Percentiles rank a stretch among this genome's conserved stretches.
These are phyloP conservation scores for Rhodomyrtus psidioides DNA, from an alignment of 441 rosid genomes.

Conservation along the genomic window DNA sequence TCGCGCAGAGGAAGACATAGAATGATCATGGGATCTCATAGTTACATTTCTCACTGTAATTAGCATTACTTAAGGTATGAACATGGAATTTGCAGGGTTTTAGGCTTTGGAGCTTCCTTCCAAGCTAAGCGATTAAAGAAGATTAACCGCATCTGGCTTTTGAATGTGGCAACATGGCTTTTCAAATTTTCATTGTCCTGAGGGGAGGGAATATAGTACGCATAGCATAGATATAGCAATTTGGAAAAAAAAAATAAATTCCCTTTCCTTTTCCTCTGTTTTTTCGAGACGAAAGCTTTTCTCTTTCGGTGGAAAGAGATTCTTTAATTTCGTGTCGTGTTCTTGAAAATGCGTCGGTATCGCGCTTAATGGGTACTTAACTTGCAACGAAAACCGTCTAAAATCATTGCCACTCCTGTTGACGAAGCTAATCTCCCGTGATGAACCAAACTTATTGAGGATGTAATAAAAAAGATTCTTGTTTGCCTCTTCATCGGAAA, in stretches of 20 bases:
- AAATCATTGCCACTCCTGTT: neutral
- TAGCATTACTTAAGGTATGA: neutral
- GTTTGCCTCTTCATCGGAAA: neutral
- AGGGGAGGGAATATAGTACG: neutral
- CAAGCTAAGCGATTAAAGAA: neutral
- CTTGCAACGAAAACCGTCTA: accelerated
- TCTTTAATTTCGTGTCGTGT: neutral
- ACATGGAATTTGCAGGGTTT: neutral
- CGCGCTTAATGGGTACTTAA: neutral
- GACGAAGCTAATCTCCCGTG: accelerated
- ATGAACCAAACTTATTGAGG: neutral
- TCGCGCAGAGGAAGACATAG: neutral
- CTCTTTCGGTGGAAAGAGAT: neutral
- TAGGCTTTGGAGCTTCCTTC: neutral
- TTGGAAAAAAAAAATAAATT: neutral
- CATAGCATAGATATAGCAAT: neutral
- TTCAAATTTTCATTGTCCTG: neutral
- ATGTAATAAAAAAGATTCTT: neutral
- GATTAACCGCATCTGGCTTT: neutral
- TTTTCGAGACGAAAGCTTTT: neutral
- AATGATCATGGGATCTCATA: neutral
- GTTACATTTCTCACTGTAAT: neutral
- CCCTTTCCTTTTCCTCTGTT: neutral
- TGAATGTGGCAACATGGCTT: neutral
- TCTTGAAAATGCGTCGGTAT: neutral